A percentile compares a stretch with the other conserved stretches of the same genome.
Evolutionary conservation across 768 basidiomycete genomes (phyloP).

Genomic region (Tulasnella calospora): DNA sequence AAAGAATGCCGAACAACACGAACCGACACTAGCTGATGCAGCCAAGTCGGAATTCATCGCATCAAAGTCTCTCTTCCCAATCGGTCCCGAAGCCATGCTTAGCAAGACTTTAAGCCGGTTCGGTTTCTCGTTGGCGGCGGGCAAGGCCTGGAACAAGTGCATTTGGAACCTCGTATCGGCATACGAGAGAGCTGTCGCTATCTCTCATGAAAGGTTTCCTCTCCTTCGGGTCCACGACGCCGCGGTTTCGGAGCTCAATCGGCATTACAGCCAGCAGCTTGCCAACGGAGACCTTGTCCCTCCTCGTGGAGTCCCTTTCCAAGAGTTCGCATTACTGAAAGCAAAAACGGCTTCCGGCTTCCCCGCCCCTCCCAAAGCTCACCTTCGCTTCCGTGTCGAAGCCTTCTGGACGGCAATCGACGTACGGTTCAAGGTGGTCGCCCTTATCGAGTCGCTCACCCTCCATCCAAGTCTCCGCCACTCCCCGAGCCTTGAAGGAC

Average conservation of each 20-base stretch:
- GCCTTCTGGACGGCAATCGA: constrained; percentile 54
- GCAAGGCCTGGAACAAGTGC: neutral
- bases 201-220: constrained; percentile 49
- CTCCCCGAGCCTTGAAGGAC: constrained; percentile 3
- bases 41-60: neutral
- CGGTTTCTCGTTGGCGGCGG: neutral
- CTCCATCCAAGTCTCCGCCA: neutral
- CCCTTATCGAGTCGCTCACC: constrained; percentile 42
- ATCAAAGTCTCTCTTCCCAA: constrained; percentile 16
- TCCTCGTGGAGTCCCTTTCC: constrained; percentile 34
- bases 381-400: constrained; percentile 56
- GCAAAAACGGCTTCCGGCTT: constrained; percentile 55
- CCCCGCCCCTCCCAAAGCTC: constrained; percentile 49
- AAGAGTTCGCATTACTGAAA: constrained; percentile 50
- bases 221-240: constrained; percentile 59
- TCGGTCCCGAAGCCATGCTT: neutral
- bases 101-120: neutral
- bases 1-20: neutral
- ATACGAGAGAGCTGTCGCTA: constrained; percentile 41
- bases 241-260: constrained; percentile 49
- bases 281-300: constrained; percentile 40
- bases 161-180: constrained; percentile 35
- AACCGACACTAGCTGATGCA: neutral
- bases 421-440: constrained; percentile 48
- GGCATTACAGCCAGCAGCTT: neutral